These are phyloP conservation scores for Hanseniaspora mollemarum DNA, from an alignment of 805 yeast genomes.

Conservation along the genomic window DNA sequence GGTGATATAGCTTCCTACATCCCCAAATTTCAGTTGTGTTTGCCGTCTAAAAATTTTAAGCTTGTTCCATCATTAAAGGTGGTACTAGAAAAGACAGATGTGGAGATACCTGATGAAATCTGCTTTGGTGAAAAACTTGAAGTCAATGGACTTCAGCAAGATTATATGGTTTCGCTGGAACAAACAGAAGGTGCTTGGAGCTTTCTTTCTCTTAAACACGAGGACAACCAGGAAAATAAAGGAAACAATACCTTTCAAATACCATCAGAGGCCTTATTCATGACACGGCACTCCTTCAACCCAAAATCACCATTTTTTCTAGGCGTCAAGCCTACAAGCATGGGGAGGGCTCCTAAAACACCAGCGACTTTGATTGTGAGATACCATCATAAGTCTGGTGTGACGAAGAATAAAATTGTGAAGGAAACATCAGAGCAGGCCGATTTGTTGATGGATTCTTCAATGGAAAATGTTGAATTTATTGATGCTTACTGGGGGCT, in stretches of 20 bases:
- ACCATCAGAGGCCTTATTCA: background rate
- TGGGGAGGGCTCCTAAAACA: constrained; percentile 3
- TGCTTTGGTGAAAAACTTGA: background rate
- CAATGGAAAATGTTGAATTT: background rate
- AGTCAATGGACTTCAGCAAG: background rate
- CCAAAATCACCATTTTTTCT: background rate
- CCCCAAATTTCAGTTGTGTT: constrained; percentile 44
- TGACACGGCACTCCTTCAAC: constrained; percentile 4
- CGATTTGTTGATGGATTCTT: too few relatives aligned
- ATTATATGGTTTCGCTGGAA: background rate
- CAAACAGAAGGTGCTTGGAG: background rate
- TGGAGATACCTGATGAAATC: background rate
- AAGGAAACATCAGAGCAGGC: too few relatives aligned
- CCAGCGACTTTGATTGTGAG: constrained; percentile 1
- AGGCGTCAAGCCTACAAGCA: constrained; percentile 5
- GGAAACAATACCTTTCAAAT: background rate
- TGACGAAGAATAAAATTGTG: background rate
- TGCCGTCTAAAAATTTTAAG: background rate
- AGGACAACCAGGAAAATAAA: background rate
- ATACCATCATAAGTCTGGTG: constrained; percentile 3
- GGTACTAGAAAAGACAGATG: background rate
- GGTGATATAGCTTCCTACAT: constrained; percentile 67
- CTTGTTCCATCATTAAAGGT: background rate
- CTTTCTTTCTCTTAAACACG: too few relatives aligned
- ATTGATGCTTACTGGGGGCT: constrained; percentile 95